Percentiles rank a stretch among this genome's conserved stretches.
phyloP scores from a whole-genome alignment of 169 alveolate species.

The Plasmodium billcollinsi region DNA sequence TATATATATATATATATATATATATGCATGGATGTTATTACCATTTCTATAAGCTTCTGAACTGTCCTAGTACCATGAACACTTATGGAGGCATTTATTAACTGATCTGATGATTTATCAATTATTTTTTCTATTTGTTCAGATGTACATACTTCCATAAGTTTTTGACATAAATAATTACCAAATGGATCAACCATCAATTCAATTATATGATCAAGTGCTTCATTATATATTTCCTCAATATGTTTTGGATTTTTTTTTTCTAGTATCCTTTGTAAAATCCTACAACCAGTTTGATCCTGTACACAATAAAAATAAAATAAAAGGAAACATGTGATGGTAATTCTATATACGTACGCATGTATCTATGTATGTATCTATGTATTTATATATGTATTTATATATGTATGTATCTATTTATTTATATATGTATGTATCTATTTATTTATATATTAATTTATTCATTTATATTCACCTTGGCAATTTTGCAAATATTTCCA shows the following conservation, averaged over 20 bases:
- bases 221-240: slow-evolving; percentile 82
- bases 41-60: slow-evolving; percentile 93
- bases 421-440: not conserved
- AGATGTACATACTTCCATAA: slow-evolving; percentile 88
- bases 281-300: slow-evolving; percentile 93
- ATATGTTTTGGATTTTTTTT: slow-evolving; percentile 83
- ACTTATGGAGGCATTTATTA: slow-evolving; percentile 89
- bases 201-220: slow-evolving; percentile 85
- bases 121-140: slow-evolving; percentile 82
- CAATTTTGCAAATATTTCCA: slow-evolving; percentile 43
- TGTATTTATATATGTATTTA: not conserved
- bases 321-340: not conserved
- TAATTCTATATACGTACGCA: not conserved
- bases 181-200: slow-evolving; percentile 95
- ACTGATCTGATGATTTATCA: slow-evolving; percentile 82
- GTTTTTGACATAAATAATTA: slow-evolving; percentile 94
- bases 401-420: not conserved
- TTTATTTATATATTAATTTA: not conserved
- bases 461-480: slow-evolving; percentile 16
- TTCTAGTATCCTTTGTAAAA: slow-evolving; percentile 89
- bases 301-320: slow-evolving; percentile 11
- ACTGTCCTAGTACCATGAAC: slow-evolving; percentile 96
- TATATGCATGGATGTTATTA: not conserved
- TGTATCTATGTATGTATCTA: not conserved
- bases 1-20: not conserved